These are phyloP conservation scores for Trametes punicea DNA, from an alignment of 768 basidiomycete species.

Conservation along the genomic window DNA sequence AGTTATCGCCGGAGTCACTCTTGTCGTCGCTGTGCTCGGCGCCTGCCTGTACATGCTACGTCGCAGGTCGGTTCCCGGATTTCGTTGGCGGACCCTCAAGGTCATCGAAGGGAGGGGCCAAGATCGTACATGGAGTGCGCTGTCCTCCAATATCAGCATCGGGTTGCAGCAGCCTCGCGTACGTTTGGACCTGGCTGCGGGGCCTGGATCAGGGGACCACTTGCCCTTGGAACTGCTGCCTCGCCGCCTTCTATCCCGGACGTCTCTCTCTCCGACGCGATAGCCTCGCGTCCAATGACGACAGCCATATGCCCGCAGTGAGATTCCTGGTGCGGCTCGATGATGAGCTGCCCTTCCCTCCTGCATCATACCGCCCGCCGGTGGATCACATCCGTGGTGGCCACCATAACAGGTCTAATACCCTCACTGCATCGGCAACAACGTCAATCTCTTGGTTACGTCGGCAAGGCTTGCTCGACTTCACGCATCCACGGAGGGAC, in stretches of 20 bases:
- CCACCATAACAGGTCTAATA: neutral
- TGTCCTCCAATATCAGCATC: conserved; percentile 13
- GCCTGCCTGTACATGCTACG: conserved; percentile 25
- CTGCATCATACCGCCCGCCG: neutral
- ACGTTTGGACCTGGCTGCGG: neutral
- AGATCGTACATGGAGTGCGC: conserved; percentile 15
- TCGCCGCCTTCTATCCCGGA: neutral
- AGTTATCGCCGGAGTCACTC: conserved; percentile 44
- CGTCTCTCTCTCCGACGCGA: neutral
- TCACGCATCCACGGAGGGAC: neutral
- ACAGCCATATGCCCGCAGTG: neutral
- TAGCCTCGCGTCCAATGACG: neutral
- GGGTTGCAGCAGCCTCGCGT: conserved; percentile 1
- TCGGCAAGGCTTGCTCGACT: no score
- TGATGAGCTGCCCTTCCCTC: neutral
- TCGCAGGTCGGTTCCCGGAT: conserved; percentile 6
- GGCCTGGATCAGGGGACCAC: neutral
- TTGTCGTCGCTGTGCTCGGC: conserved; percentile 36
- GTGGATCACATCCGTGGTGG: neutral
- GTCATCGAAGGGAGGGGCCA: neutral
- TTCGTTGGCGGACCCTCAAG: conserved; percentile 9
- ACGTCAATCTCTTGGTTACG: neutral
- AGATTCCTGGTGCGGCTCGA: conserved; percentile 25
- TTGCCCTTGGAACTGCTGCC: neutral
- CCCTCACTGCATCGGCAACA: neutral